Evolutionary conservation across 768 basidiomycete genomes (phyloP).

Genomic region (Leccinum variicolor): DNA sequence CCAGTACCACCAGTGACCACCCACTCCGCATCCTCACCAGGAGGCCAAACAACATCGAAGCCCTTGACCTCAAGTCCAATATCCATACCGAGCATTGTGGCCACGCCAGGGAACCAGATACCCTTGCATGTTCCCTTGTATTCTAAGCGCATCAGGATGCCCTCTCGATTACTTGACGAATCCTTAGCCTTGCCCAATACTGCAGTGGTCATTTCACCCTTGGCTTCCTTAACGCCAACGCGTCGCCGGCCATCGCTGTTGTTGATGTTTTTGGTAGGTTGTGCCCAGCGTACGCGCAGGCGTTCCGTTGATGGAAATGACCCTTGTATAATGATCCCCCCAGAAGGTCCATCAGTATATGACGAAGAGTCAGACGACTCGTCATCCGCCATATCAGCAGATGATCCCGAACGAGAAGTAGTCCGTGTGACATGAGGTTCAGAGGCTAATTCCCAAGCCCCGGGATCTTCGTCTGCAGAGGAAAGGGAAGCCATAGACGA

Average conservation of each 20-base stretch:
- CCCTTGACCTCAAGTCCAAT: slow-evolving; percentile 65
- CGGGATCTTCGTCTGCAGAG: slow-evolving; percentile 66
- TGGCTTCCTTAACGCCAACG: slow-evolving; percentile 66
- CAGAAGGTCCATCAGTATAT: slow-evolving; percentile 45
- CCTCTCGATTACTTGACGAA: slow-evolving; percentile 40
- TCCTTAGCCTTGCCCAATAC: slow-evolving; percentile 50
- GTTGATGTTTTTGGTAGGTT: slow-evolving; percentile 47
- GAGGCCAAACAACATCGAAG: slow-evolving; percentile 66
- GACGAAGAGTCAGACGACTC: slow-evolving; percentile 74
- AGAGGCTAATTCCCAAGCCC: slow-evolving; percentile 71
- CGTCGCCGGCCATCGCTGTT: slow-evolving; percentile 56
- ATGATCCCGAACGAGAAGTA: slow-evolving; percentile 53
- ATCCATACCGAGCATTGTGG: slow-evolving; percentile 77
- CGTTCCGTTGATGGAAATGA: slow-evolving; percentile 77
- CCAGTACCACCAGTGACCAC: slow-evolving; percentile 58
- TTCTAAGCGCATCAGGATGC: slow-evolving; percentile 61
- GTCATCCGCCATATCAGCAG: slow-evolving; percentile 74
- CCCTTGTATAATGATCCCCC: slow-evolving; percentile 68
- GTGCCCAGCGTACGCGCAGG: slow-evolving; percentile 76
- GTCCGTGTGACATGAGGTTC: slow-evolving; percentile 72
- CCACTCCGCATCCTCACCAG: slow-evolving; percentile 53
- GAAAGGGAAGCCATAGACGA: slow-evolving; percentile 74
- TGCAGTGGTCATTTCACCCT: slow-evolving; percentile 61
- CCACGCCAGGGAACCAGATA: slow-evolving; percentile 81
- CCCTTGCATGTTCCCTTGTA: slow-evolving; percentile 74